Conservation (phyloP, 202 grass and related monocot species). For the Schoenoplectus triqueter region DNA sequence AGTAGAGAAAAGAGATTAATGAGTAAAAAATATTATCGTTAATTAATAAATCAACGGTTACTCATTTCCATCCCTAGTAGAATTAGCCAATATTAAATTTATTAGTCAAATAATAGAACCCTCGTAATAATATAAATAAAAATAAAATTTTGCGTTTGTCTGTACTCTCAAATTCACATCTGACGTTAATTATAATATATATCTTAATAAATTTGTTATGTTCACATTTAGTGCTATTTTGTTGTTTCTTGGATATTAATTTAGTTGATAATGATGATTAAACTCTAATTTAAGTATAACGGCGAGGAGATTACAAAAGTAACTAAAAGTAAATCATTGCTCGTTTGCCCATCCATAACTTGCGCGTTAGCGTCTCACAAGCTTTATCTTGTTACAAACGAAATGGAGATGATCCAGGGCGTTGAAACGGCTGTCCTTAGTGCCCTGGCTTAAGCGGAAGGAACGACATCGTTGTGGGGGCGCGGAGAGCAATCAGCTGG, state of each 20-base stretch:
- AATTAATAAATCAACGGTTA: too few relatives aligned
- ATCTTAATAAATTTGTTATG: too few relatives aligned
- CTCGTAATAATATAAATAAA: background rate
- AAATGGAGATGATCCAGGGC: slow-evolving; percentile 37
- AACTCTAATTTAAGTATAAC: background rate
- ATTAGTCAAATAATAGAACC: background rate
- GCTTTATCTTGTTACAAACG: background rate
- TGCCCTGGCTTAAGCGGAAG: slow-evolving; percentile 2
- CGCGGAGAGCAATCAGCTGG: too few relatives aligned
- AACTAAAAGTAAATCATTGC: background rate
- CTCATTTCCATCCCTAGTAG: too few relatives aligned
- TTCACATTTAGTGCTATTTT: background rate
- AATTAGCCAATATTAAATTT: background rate
- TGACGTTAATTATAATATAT: background rate
- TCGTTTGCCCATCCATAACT: background rate
- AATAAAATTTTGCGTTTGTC: background rate
- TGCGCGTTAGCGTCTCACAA: background rate
- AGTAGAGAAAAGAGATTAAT: too few relatives aligned
- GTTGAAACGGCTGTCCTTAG: background rate
- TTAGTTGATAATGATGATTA: background rate
- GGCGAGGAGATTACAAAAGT: background rate
- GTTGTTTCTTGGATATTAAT: background rate
- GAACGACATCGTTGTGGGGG: slow-evolving; percentile 23
- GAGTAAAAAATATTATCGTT: too few relatives aligned
- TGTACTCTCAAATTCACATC: background rate